Base-by-base conservation (phyloP, 140 eudicot species). In the Erigeron philadelphicus region DNA sequence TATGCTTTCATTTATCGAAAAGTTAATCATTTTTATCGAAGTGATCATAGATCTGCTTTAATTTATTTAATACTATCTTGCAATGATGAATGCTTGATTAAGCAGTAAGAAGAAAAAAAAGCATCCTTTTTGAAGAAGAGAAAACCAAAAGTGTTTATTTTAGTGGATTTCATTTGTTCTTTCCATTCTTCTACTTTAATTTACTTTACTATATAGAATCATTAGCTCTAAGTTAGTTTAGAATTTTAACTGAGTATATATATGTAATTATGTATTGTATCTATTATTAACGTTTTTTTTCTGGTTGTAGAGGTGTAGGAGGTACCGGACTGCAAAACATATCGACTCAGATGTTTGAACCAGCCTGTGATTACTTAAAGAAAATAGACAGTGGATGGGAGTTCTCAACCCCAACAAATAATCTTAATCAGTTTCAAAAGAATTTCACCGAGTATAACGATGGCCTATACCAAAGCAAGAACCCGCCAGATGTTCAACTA, bases 321-420 rank as follows among this genome's bases (percentile, higher is more conserved):
- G 49, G 71, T 25, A 75, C 78, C 0, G 85, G 73, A 64, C 21
- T 80, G 49, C 82, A 76, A 23, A 70, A 65, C 73, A 73, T 68
- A 18, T 70, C 81, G 11, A 43, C 61, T 38, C 74, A 76, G 40
- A 73, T 76, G 80, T 74, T 66, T 17, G 88, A 84, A 47, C 88
- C 88, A 3, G 88, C 81, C 1, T 84, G 83, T 18, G 81, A 84
- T 70, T 84, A 84, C 68, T 53, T 84, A 55, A 84, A 84, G 75
- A 84, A 84, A 61, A 74, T 81, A 63, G 85, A 84, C 72, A 77
- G 64, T 12, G 77, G 83, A n/a, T 84, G 85, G 88, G 88, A 84
- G 64, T 77, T 77, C 38, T 53, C 74, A 21, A 67, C 65, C 73
- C 65, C 81, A 12, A 17, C 80, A 72, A 66, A 79, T 63, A 66